Evolutionary conservation across 1,139 yeast genomes (phyloP), one percentile per base, ranked within the genome.

Genomic region (Saccharomyces hybrid): DNA sequence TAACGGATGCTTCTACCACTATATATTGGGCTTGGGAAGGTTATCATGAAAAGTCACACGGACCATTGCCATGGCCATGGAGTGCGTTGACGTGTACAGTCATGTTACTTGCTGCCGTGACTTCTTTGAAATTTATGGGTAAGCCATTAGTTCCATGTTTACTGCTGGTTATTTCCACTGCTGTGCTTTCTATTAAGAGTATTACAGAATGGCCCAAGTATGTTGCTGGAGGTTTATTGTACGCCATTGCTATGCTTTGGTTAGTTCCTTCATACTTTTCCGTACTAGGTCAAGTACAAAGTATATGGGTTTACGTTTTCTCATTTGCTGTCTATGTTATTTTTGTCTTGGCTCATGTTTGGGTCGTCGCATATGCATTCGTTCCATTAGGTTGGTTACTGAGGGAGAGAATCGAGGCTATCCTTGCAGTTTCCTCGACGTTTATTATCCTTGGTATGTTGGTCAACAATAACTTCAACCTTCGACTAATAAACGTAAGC

Each of bases 341-440:
- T 4, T 70, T 87, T 47, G 74, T 83, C 14, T 77, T 93, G 58
- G 93, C 88, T 13, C 93, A 91, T 70, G 96, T 93, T 51, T 93
- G 98, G 98, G 83, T 87, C 53, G 99, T 93, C 46, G 99, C 99
- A 0, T 93, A 93, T 70, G 99, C 99, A 0, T 93, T 93, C 73
- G 99, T 93, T 52, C 99, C 99, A 14, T 93, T 88, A 58, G 99
- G 99, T 4, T 85, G 85, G 67, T 61, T 87, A 28, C 76, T 93
- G 55, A 81, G 99, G 67, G 99, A 93, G 72, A 81, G 97, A 68
- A 84, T 93, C 3, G 96, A 90, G 70, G 70, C 87, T 47, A 81
- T 93, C 2, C 70, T 89, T 51, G 77, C 78, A 4, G 61, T 75
- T 3, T 79, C 86, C 56, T 81, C 86, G 48, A 64, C 74, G 1